Conservation (phyloP, 345 rosid genomes). For the Euphorbia pulcherrima region DNA sequence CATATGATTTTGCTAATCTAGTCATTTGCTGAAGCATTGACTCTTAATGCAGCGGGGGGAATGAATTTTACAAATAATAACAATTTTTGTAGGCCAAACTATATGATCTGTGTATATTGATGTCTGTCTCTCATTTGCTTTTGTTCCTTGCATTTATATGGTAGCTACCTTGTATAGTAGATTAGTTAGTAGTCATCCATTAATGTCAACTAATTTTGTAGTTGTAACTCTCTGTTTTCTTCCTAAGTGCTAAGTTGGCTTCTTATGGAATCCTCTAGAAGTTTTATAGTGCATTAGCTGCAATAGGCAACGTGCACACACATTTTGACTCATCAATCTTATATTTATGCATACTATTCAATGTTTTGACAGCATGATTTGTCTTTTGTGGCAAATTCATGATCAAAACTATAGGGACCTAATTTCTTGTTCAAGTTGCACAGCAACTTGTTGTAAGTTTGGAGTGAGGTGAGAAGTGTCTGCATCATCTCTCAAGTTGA, state of each 20-base stretch:
- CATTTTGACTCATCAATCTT: background rate
- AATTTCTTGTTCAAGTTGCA: too few species aligned
- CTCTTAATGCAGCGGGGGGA: background rate
- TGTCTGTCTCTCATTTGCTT: conserved; percentile 1
- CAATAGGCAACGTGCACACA: background rate
- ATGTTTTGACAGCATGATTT: background rate
- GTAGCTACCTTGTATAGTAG: background rate
- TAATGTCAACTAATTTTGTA: conserved; percentile 8
- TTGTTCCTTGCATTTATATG: background rate
- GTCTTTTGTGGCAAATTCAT: background rate
- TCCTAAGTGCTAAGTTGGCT: background rate
- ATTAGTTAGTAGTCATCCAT: background rate
- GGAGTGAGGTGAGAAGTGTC: too few species aligned
- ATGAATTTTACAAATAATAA: background rate
- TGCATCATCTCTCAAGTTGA: too few species aligned
- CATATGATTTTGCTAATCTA: background rate
- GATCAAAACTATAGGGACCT: too few species aligned
- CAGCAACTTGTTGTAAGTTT: too few species aligned
- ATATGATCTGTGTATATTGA: background rate
- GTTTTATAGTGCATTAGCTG: background rate
- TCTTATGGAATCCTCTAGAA: background rate
- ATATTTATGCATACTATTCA: background rate
- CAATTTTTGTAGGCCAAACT: background rate
- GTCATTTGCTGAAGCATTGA: conserved; percentile 1
- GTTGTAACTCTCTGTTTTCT: background rate